phyloP scores from a whole-genome alignment of 2,329 filamentous ascomycete species.

The Fonsecaea erecta region DNA sequence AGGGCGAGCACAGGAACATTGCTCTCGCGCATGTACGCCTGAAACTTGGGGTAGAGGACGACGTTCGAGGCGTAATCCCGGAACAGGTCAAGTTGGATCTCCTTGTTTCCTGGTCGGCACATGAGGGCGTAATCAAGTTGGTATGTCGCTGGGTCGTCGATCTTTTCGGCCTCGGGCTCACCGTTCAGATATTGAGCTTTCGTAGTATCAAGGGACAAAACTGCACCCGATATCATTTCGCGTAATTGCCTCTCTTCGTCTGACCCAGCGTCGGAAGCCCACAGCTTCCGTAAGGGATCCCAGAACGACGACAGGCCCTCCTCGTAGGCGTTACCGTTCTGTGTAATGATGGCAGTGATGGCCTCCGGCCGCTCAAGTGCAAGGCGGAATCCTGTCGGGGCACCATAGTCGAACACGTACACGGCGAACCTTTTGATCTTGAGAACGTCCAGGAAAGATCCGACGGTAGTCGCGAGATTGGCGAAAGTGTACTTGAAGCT shows the following conservation, averaged over 20 bases:
- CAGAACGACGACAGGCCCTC: constrained; percentile 62
- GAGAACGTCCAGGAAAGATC: constrained; percentile 56
- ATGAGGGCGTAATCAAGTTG: constrained; percentile 59
- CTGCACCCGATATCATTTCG: constrained; percentile 42
- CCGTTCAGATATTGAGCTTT: constrained; percentile 41
- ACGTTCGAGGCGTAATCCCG: constrained; percentile 63
- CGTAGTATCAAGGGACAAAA: constrained; percentile 49
- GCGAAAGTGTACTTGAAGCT: constrained; percentile 61
- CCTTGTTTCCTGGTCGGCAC: constrained; percentile 55
- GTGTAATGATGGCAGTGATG: constrained; percentile 60
- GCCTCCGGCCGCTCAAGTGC: constrained; percentile 55
- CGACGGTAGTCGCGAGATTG: constrained; percentile 54
- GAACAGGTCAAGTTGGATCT: constrained; percentile 62
- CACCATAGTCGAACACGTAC: constrained; percentile 69
- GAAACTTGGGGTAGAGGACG: constrained; percentile 59
- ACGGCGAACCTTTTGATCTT: constrained; percentile 55
- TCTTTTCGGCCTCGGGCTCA: constrained; percentile 34
- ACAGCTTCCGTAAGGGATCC: constrained; percentile 54
- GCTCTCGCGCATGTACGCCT: constrained; percentile 58
- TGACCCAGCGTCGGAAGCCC: constrained; percentile 46
- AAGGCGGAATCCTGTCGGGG: constrained; percentile 60
- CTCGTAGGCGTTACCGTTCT: constrained; percentile 66
- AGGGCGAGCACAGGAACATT: constrained; percentile 60
- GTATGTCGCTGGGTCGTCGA: constrained; percentile 44
- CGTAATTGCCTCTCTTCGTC: constrained; percentile 41